These are phyloP conservation scores for Calocera viscosa DNA, from an alignment of 768 basidiomycete genomes.

Conservation along the genomic window DNA sequence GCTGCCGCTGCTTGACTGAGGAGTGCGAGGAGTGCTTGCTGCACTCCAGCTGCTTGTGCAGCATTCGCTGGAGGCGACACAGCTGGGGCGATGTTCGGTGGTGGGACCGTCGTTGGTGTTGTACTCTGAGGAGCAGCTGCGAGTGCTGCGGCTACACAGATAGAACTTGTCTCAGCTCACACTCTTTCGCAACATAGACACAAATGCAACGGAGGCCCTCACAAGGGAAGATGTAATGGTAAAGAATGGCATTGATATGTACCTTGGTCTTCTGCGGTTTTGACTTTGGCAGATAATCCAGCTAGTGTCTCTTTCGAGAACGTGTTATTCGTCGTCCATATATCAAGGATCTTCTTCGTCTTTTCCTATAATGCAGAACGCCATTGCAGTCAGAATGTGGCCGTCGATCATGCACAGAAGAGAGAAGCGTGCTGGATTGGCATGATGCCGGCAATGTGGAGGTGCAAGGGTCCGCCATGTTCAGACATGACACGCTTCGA, in stretches of 20 bases:
- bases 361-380: conserved; percentile 60
- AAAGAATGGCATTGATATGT: conserved; percentile 42
- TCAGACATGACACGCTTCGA: not conserved
- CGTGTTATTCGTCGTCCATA: conserved; percentile 85
- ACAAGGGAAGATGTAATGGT: conserved; percentile 10
- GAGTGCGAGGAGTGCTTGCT: conserved; percentile 44
- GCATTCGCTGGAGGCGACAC: conserved; percentile 22
- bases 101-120: conserved; percentile 23
- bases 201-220: not conserved
- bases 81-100: conserved; percentile 12
- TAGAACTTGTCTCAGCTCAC: conserved; percentile 68
- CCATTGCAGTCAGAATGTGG: not conserved
- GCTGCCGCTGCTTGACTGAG: conserved; percentile 53
- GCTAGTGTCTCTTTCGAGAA: conserved; percentile 68
- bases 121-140: conserved; percentile 21
- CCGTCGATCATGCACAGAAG: not conserved
- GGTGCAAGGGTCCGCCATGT: not conserved
- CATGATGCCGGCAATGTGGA: not conserved
- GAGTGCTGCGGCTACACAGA: conserved; percentile 41
- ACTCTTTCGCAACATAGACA: conserved; percentile 20
- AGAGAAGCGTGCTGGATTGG: not conserved
- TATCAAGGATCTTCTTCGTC: conserved; percentile 91
- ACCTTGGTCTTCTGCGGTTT: conserved; percentile 61
- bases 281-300: conserved; percentile 56
- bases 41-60: conserved; percentile 38